A percentile compares a stretch with the other conserved stretches of the same genome.
Conservation (phyloP, 306 rosid species). For the Quercus glauca region DNA sequence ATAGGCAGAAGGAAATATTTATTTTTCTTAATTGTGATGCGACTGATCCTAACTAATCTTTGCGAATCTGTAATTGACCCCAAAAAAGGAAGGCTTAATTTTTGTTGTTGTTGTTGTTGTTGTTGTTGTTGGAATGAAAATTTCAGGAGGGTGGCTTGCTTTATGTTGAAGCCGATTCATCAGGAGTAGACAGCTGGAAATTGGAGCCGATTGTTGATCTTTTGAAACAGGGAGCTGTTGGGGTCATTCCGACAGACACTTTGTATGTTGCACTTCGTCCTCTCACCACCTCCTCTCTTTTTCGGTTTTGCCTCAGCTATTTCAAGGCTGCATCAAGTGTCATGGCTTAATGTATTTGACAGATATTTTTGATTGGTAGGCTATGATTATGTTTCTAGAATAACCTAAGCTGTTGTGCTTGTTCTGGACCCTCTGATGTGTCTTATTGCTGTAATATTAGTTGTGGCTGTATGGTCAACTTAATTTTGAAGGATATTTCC, state of each 20-base stretch:
- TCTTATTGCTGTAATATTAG: neutral
- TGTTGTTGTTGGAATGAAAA: neutral
- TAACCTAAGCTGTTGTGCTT: neutral
- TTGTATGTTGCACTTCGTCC: constrained; percentile 37
- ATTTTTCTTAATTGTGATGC: neutral
- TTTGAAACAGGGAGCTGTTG: constrained; percentile 84
- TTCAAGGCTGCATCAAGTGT: neutral
- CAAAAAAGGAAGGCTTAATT: too few species aligned
- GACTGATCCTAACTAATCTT: too few species aligned
- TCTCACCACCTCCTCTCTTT: neutral
- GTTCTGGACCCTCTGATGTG: neutral
- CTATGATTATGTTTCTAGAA: neutral
- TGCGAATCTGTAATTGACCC: too few species aligned
- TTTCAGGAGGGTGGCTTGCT: constrained; percentile 70
- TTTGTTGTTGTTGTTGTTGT: too few species aligned
- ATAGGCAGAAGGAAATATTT: neutral
- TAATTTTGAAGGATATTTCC: neutral
- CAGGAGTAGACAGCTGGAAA: constrained; percentile 77
- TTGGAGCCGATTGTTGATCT: constrained; percentile 64
- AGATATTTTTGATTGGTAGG: neutral
- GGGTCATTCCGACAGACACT: constrained; percentile 92
- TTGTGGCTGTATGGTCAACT: neutral
- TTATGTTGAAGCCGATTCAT: constrained; percentile 69
- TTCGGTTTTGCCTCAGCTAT: neutral
- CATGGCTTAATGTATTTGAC: neutral